Evolutionary conservation across 2,329 filamentous ascomycete genomes (phyloP), one percentile per base, ranked within the genome.

Genomic region (Xylariaceae sp.): DNA sequence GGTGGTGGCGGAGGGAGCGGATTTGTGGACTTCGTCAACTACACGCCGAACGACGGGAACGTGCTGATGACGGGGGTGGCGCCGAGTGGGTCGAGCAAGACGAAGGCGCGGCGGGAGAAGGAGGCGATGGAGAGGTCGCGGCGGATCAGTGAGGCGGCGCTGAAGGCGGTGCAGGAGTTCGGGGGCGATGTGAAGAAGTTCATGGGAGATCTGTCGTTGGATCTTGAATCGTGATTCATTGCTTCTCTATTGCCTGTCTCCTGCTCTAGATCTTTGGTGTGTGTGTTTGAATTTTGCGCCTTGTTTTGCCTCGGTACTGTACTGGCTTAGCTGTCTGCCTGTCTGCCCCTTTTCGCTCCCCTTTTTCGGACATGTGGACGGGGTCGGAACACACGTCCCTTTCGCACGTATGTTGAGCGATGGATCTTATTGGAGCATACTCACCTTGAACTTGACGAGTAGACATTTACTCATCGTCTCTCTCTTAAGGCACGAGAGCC

Each of bases 41-140:
- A 89, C 75, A 97, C 92, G 0, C 87, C 91, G 0, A 79, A 82
- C 53, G 92, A 99, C 73, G 87, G 86, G 68, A 78, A 82, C 11
- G 84, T 88, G 70, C 87, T 99, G 49, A 84, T 99, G 74, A 90
- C 85, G 6, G 93, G 92, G 4, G 94, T 99, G 10, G 94, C 94
- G 51, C 93, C 93, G 0, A 92, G 88, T 65, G 94, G 94, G 8
- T 92, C 87, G 66, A 89, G 85, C 66, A 97, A 97, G 82, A 97
- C 94, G 7, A 97, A 97, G 73, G 91, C 91, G n/a, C 78, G 92
- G 57, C 79, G 94, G 54, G 93, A 97, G 74, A 89, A 90, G 73
- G 93, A 97, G 76, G 90, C 90, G 1, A 80, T 83, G 56, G 93
- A 97, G 70, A 87, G 88, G 74, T 80, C 89, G 67, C 77, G 87